Percentiles rank a stretch among this genome's conserved stretches.
phyloP scores from a whole-genome alignment of 139 green algal species.

The Mychonastes homosphaera region DNA sequence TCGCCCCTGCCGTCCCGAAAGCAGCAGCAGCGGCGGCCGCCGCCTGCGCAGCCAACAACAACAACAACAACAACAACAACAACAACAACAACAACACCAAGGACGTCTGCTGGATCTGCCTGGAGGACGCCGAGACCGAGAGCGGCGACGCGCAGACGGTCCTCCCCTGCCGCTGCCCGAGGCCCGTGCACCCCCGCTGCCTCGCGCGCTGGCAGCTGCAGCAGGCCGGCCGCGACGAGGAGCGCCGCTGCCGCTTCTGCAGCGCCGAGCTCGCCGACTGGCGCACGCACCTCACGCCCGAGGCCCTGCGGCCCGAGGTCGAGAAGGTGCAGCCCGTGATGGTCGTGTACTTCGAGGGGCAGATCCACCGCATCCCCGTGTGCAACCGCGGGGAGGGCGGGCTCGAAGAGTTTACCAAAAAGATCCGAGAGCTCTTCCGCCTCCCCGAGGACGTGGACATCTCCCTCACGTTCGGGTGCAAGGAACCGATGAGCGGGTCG shows the following conservation, averaged over 20 bases:
- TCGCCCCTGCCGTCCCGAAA: too few species aligned
- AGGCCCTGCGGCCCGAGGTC: conserved; percentile 39
- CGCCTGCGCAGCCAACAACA: too few species aligned
- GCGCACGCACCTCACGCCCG: conserved; percentile 40
- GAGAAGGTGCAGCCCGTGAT: conserved; percentile 51
- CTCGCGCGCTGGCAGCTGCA: conserved; percentile 52
- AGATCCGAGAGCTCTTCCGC: conserved; percentile 37
- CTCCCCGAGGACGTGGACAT: conserved; percentile 56
- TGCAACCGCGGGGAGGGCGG: conserved; percentile 43
- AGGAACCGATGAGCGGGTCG: conserved; percentile 45
- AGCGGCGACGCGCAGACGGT: conserved; percentile 21
- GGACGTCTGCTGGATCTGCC: conserved; percentile 56
- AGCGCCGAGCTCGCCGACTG: conserved; percentile 38
- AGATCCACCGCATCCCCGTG: conserved; percentile 52
- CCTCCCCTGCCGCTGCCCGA: conserved; percentile 41
- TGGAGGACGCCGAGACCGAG: conserved; percentile 34
- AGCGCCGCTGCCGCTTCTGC: conserved; percentile 43
- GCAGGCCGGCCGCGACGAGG: conserved; percentile 42
- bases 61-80: too few species aligned
- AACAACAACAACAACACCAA: too few species aligned
- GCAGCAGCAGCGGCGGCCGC: too few species aligned
- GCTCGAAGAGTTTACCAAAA: conserved; percentile 39
- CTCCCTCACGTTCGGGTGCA: conserved; percentile 51
- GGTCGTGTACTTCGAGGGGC: conserved; percentile 55
- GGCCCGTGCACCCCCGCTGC: conserved; percentile 44